Conservation (phyloP, 208 protist genomes). For the Acanthamoeba triangularis region DNA sequence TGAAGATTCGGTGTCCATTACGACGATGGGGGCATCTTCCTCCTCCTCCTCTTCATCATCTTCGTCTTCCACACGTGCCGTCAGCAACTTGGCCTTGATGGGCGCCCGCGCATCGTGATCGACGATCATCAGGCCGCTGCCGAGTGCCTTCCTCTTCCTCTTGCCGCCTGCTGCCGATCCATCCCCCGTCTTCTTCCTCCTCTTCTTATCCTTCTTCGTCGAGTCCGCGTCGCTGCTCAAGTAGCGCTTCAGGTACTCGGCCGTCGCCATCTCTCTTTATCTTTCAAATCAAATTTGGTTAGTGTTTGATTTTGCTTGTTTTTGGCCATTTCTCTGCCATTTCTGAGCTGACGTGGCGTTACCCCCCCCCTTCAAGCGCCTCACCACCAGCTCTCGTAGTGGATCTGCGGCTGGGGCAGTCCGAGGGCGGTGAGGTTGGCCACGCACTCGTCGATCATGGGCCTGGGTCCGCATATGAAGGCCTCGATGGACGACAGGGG, state of each 20-base stretch:
- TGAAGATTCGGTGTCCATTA: background rate
- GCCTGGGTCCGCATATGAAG: background rate
- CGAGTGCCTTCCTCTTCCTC: conserved; percentile 5
- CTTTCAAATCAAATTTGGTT: background rate
- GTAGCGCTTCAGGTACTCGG: conserved; percentile 57
- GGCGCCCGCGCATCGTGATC: conserved; percentile 32
- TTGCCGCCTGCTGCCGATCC: background rate
- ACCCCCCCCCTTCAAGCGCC: no score
- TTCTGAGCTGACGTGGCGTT: no score
- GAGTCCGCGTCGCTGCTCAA: background rate
- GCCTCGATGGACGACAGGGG: background rate
- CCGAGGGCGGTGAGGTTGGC: background rate
- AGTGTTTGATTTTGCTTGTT: background rate
- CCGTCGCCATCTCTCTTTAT: background rate
- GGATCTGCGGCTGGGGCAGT: background rate
- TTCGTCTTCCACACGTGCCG: background rate
- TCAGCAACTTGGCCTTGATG: conserved; percentile 12
- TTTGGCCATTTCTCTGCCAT: background rate
- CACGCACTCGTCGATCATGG: conserved; percentile 37
- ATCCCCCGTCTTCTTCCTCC: conserved; percentile 3
- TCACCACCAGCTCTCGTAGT: conserved; percentile 46
- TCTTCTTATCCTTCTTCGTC: background rate
- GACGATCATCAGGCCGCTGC: conserved; percentile 48
- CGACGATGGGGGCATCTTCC: conserved; percentile 10
- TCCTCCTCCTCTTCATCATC: conserved; percentile 14